Evolutionary conservation across 2,329 filamentous ascomycete genomes (phyloP).

Genomic region (Coniochaeta prunicola): DNA sequence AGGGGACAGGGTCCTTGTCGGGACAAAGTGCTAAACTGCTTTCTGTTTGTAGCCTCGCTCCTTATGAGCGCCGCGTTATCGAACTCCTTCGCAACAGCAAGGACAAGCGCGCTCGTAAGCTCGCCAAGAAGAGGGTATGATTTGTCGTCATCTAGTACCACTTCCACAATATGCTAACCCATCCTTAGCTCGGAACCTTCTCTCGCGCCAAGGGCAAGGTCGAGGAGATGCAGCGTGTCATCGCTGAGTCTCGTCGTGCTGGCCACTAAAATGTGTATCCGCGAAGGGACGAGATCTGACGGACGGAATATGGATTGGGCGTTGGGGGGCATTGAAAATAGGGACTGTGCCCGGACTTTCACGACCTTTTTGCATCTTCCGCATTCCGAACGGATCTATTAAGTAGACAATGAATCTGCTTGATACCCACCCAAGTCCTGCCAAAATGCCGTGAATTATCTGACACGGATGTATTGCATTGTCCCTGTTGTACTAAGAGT

Average conservation of each 20-base stretch:
- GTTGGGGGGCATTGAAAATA: background rate
- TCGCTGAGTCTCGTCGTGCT: constrained; percentile 80
- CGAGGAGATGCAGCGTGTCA: constrained; percentile 96
- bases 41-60: constrained; percentile 56
- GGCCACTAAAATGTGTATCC: constrained; percentile 43
- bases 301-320: background rate
- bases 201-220: constrained; percentile 99
- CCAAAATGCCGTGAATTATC: background rate
- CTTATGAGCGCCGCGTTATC: constrained; percentile 97
- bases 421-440: background rate
- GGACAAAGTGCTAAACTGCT: constrained; percentile 3
- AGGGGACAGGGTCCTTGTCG: background rate
- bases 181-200: constrained; percentile 83
- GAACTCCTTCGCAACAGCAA: constrained; percentile 98
- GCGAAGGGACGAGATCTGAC: background rate
- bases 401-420: background rate
- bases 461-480: too few relatives aligned
- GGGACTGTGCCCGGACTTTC: background rate
- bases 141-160: background rate
- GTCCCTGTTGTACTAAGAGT: background rate
- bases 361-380: background rate
- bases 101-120: constrained; percentile 98
- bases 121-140: constrained; percentile 96
- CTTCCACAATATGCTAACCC: constrained; percentile 14
- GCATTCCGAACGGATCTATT: background rate